Evolutionary conservation across 2,329 filamentous ascomycete genomes (phyloP).

Genomic region (Colletotrichum sp.): DNA sequence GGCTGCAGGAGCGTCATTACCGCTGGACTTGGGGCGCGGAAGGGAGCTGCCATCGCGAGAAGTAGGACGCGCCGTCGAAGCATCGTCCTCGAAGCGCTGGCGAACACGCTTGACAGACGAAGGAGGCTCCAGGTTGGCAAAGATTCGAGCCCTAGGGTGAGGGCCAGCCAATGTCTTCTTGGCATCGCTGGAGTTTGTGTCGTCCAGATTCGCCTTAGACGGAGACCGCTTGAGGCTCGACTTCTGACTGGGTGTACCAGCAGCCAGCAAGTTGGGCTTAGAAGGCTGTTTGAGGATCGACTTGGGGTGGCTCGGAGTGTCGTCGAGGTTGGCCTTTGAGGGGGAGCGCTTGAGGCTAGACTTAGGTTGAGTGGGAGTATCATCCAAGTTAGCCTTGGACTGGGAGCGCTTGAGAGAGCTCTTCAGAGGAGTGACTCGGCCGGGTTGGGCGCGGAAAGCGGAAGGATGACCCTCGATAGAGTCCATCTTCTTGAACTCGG

Average conservation of each 20-base stretch:
- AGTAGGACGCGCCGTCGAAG: conserved; percentile 66
- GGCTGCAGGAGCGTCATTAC: conserved; percentile 36
- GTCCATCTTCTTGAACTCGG: conserved; percentile 96
- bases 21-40: conserved; percentile 51
- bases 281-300: conserved; percentile 53
- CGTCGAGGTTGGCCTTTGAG: conserved; percentile 36
- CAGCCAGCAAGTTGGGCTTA: conserved; percentile 31
- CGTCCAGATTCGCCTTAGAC: conserved; percentile 69
- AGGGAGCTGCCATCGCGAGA: conserved; percentile 58
- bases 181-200: conserved; percentile 53
- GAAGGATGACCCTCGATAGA: conserved; percentile 90
- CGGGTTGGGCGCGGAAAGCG: conserved; percentile 68
- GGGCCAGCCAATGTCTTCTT: conserved; percentile 18
- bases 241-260: conserved; percentile 36
- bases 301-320: conserved; percentile 23
- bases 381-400: conserved; percentile 50
- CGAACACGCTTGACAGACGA: conserved; percentile 74
- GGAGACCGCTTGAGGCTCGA: conserved; percentile 37
- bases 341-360: conserved; percentile 36
- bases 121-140: conserved; percentile 28
- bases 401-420: conserved; percentile 43
- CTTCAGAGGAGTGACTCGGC: conserved; percentile 54
- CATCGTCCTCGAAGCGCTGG: conserved; percentile 70
- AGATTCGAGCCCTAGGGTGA: conserved; percentile 11
- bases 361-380: conserved; percentile 36